Evolutionary conservation across 2,329 filamentous ascomycete genomes (phyloP), one percentile per base, ranked within the genome.

Genomic region (Xylaria sp.): DNA sequence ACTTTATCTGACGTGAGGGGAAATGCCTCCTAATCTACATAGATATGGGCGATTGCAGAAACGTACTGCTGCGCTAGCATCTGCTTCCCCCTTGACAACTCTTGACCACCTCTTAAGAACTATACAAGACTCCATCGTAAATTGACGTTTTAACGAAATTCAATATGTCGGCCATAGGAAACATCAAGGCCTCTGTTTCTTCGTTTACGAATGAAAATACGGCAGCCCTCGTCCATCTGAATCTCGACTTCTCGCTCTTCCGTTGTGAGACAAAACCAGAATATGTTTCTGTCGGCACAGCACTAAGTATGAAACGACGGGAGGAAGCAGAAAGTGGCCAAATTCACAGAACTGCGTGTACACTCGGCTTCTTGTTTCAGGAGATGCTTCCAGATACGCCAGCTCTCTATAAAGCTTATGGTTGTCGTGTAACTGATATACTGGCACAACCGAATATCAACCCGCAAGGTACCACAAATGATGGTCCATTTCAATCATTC

Each of bases 321-420:
- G 56, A 67, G 6, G 47, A 59, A 17, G 65, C 65, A 2, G 65
- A 67, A 27, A 51, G n/a, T 38, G 65, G 65, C 1, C 38, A 20
- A 11, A 36, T 39, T 7, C 55, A 61, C 25, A 59, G 61, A n/a
- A 67, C 49, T 3, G 65, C 65, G 5, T 49, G 56, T 29, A 64
- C 51, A 7, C 61, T 64, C 2, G 49, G 61, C 1, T 55, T 50
- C 38, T 25, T 67, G 17, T 64, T 67, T n/a, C 5, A 59, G 11
- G 65, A 60, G 13, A 27, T 57, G 17, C 38, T 64, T 1, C 49
- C 56, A 31, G 44, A 39, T 7, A 39, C 36, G 4, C 33, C 65
- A 13, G n/a, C 42, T 2, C 61, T 67, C 1, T 25, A 56, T 20
- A 29, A 59, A 33, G 42, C 65, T 1, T 67, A 61, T 5, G 65